Evolutionary conservation across 2,329 filamentous ascomycete genomes (phyloP), one percentile per base, ranked within the genome.

Genomic region (Talaromyces sp.): DNA sequence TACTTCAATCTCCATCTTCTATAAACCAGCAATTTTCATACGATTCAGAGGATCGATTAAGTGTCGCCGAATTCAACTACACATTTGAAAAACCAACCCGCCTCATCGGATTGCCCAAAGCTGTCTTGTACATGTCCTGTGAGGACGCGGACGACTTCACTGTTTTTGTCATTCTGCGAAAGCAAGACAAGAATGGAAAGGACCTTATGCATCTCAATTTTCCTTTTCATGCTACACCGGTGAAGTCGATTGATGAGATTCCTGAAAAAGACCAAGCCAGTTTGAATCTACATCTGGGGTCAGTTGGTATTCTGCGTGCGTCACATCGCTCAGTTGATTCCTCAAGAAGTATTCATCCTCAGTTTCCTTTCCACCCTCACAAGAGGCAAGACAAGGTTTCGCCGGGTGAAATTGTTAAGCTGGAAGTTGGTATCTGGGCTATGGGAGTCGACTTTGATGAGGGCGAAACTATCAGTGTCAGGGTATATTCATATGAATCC

Each of bases 91-190:
- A 75, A 39, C 60, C 64, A 1, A 70, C 74, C 0, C 63, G 72
- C 2, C 60, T 82, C 1, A 73, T 79, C 19, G 78, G 78, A 2
- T 60, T 77, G 0, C 70, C 78, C 4, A 80, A 80, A 57, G 75
- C 76, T 0, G 62, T 75, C 0, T 61, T 82, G 0, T 79, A 77
- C 65, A 74, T 80, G 65, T 78, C 76, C 1, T 75, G 70, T 52
- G 60, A 66, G 1, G 67, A 70, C 5, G 63, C 65, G 11, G 71
- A 81, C 47, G 79, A 80, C 53, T 71, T 81, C 50, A 71, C 66
- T 13, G 71, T 79, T 3, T 80, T 73, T 47, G 70, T 78, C 4
- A 72, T 76, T 6, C 51, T 80, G 2, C 68, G 76, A 4, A 81
- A 81, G 62, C 64, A 70, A 19, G 75, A 77, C 49, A 70, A 66